Conservation (phyloP, 2,329 filamentous ascomycete genomes). For the Nothomitra cinnamomea region DNA sequence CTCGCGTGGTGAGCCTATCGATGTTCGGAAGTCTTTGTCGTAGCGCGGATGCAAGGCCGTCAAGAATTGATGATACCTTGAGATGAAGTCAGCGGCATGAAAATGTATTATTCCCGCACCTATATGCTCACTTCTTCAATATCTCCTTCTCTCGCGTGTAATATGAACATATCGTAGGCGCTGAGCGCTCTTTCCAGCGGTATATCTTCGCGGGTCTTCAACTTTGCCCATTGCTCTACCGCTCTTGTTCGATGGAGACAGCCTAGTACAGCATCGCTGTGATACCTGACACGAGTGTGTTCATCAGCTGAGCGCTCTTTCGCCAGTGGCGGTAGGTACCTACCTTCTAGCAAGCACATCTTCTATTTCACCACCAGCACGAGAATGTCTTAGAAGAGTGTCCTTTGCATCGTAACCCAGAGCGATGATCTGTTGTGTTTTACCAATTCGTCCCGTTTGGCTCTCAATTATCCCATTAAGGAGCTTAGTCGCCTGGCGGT, state of each 20-base stretch:
- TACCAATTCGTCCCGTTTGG: conserved; percentile 50
- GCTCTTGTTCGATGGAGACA: conserved; percentile 69
- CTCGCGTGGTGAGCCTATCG: conserved; percentile 38
- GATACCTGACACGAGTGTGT: conserved; percentile 37
- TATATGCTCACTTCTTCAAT: conserved; percentile 43
- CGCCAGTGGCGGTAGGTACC: conserved; percentile 3
- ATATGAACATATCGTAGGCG: conserved; percentile 78
- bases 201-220: conserved; percentile 33
- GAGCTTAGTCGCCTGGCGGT: conserved; percentile 33
- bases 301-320: not conserved
- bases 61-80: conserved; percentile 46
- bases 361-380: conserved; percentile 38
- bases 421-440: conserved; percentile 52
- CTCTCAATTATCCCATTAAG: conserved; percentile 55
- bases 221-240: conserved; percentile 54
- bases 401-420: conserved; percentile 83
- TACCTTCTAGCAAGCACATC: conserved; percentile 63
- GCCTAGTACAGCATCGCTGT: conserved; percentile 55
- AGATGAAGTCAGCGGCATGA: not conserved
- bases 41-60: conserved; percentile 43
- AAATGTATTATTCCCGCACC: not conserved
- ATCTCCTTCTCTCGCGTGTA: conserved; percentile 56
- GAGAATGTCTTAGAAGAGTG: conserved; percentile 50
- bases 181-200: conserved; percentile 59
- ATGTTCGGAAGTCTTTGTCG: conserved; percentile 34